phyloP scores from a whole-genome alignment of 2,329 filamentous ascomycete genomes.

The Colletotrichum sp. region DNA sequence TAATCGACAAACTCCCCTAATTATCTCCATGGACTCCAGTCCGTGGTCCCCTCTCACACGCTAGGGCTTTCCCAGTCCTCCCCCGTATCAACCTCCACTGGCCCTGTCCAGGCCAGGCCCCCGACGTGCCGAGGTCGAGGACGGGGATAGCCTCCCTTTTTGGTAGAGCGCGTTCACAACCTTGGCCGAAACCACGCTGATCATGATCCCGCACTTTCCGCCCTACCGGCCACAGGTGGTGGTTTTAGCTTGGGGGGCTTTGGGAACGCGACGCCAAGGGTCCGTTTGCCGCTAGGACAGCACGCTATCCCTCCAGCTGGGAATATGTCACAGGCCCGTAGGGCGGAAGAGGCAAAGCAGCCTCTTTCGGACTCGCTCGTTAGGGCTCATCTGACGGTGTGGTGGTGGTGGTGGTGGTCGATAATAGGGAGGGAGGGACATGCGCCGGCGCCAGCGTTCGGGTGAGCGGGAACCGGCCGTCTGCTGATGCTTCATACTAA shows the following conservation, averaged over 20 bases:
- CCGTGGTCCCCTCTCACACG: not conserved
- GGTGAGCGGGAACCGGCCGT: not conserved
- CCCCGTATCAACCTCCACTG: not conserved
- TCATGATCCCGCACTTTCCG: constrained; percentile 18
- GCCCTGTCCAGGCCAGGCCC: not conserved
- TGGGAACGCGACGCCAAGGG: not conserved
- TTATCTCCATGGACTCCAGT: not conserved
- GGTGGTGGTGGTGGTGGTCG: not conserved
- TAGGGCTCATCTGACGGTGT: not conserved
- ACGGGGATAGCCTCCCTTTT: constrained; percentile 7
- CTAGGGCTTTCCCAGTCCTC: not conserved
- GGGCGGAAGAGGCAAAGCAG: not conserved
- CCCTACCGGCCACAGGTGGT: not conserved
- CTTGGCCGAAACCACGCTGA: not conserved
- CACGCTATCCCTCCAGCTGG: not conserved
- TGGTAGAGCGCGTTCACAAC: not conserved
- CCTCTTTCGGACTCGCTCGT: not conserved
- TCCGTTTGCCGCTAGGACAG: not conserved
- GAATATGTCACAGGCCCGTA: not conserved
- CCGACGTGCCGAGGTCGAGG: constrained; percentile 8
- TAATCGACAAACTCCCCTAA: not conserved
- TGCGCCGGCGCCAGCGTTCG: not conserved
- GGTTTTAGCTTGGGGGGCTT: not conserved
- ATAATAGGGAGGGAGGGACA: not conserved
- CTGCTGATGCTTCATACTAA: not conserved